Conservation (phyloP, 148 eudicot genomes). For the Amaranthus palmeri region DNA sequence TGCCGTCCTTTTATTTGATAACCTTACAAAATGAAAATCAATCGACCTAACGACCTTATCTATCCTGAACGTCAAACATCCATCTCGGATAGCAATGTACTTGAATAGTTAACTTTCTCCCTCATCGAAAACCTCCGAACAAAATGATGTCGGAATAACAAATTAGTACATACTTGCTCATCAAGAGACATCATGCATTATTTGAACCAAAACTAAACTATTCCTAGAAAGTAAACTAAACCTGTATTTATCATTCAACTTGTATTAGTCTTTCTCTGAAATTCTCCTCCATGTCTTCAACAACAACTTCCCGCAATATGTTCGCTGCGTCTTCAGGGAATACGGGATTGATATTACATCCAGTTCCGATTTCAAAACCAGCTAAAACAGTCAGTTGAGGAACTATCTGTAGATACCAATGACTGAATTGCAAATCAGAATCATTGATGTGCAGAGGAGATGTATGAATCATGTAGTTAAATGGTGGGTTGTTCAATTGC, state of each 20-base stretch:
- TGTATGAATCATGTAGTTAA: slow-evolving; percentile 81
- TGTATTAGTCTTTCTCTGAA: slow-evolving; percentile 8
- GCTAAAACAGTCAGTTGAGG: slow-evolving; percentile 68
- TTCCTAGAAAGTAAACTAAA: slow-evolving; percentile 6
- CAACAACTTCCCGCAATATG: slow-evolving; percentile 53
- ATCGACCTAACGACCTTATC: too few relatives aligned
- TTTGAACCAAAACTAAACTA: background rate
- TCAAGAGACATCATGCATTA: slow-evolving; percentile 3
- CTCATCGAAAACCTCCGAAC: too few relatives aligned
- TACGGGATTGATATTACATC: slow-evolving; percentile 87
- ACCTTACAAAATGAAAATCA: too few relatives aligned
- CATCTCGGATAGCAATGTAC: too few relatives aligned
- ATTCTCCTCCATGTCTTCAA: slow-evolving; percentile 15
- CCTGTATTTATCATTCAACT: slow-evolving; percentile 27
- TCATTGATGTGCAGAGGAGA: slow-evolving; percentile 49
- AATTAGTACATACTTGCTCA: background rate
- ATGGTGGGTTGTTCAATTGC: slow-evolving; percentile 87
- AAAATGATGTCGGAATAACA: background rate
- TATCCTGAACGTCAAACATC: too few relatives aligned
- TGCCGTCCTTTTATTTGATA: too few relatives aligned
- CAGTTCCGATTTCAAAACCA: slow-evolving; percentile 91
- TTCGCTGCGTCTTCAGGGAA: slow-evolving; percentile 94
- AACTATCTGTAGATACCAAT: slow-evolving; percentile 90
- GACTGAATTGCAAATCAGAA: slow-evolving; percentile 46
- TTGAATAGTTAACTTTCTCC: too few relatives aligned